phyloP scores from a whole-genome alignment of 2,329 filamentous ascomycete species.

The Exutisphaerella laricina region DNA sequence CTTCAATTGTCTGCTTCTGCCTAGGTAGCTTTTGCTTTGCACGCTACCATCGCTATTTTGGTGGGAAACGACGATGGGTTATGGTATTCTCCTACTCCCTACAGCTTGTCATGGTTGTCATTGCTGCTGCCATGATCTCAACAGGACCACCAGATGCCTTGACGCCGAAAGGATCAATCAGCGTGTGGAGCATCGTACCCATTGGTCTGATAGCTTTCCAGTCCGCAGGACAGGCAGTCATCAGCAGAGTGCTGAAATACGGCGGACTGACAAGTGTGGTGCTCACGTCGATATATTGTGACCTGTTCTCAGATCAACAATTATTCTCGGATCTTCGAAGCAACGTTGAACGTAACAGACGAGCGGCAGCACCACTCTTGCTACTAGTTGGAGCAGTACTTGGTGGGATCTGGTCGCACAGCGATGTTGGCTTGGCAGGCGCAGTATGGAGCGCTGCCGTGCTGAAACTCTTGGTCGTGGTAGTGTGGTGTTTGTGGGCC shows the following conservation, averaged over 20 bases:
- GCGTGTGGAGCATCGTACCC: conserved; percentile 52
- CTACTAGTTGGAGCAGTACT: conserved; percentile 51
- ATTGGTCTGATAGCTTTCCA: conserved; percentile 69
- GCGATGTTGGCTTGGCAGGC: conserved; percentile 46
- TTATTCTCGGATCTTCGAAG: conserved; percentile 38
- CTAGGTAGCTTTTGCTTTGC: conserved; percentile 67
- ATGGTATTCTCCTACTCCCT: conserved; percentile 45
- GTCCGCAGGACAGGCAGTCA: conserved; percentile 71
- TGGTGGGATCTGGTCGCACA: conserved; percentile 52
- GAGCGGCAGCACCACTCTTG: conserved; percentile 46
- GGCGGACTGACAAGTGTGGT: conserved; percentile 71
- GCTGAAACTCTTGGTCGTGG: conserved; percentile 37
- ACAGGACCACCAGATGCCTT: conserved; percentile 24
- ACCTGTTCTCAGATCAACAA: conserved; percentile 63
- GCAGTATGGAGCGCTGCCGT: conserved; percentile 45
- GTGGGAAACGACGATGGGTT: conserved; percentile 59
- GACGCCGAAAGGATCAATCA: conserved; percentile 18
- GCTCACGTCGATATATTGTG: conserved; percentile 75
- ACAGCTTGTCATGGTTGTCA: conserved; percentile 39
- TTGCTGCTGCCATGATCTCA: conserved; percentile 41
- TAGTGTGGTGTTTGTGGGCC: conserved; percentile 41
- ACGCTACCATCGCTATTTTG: conserved; percentile 59
- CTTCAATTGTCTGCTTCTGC: conserved; percentile 65
- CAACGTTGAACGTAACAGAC: conserved; percentile 51
- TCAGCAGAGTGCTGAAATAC: conserved; percentile 63